Evolutionary conservation across 2,329 filamentous ascomycete species (phyloP).

Genomic region (Coniella lustricola): DNA sequence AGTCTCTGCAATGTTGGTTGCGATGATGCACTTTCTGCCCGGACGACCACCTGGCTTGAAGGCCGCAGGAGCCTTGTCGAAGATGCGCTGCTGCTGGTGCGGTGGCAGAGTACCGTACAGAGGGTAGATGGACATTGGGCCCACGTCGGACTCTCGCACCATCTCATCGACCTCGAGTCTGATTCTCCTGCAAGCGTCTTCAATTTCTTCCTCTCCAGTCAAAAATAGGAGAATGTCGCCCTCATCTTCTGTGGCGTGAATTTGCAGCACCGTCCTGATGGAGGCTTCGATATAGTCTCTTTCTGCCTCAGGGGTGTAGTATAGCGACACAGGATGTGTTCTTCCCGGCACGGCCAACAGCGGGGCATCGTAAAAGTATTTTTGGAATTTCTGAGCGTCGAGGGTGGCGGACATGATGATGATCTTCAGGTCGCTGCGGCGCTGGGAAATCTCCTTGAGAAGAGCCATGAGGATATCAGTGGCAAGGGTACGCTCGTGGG

Average conservation of each 20-base stretch:
- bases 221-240: slow-evolving; percentile 92
- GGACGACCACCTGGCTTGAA: slow-evolving; percentile 69
- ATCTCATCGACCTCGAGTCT: slow-evolving; percentile 85
- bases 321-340: slow-evolving; percentile 95
- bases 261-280: slow-evolving; percentile 89
- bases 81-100: slow-evolving; percentile 89
- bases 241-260: slow-evolving; percentile 86
- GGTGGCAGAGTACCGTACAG: slow-evolving; percentile 92
- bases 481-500: slow-evolving; percentile 93
- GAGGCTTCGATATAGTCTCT: slow-evolving; percentile 95
- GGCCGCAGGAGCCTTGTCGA: slow-evolving; percentile 76
- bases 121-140: slow-evolving; percentile 83
- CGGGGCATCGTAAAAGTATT: slow-evolving; percentile 92
- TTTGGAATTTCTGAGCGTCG: slow-evolving; percentile 96
- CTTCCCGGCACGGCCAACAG: slow-evolving; percentile 89
- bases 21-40: slow-evolving; percentile 89
- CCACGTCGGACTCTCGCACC: slow-evolving; percentile 82
- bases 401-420: slow-evolving; percentile 99
- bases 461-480: slow-evolving; percentile 98
- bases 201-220: slow-evolving; percentile 97
- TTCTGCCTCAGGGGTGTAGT: slow-evolving; percentile 95
- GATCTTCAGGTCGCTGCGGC: slow-evolving; percentile 87
- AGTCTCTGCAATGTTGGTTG: slow-evolving; percentile 97
- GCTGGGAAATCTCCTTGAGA: slow-evolving; percentile 78
- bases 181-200: slow-evolving; percentile 92